Evolutionary conservation across 768 basidiomycete species (phyloP), one percentile per base, ranked within the genome.

Genomic region (Chalciporus chontae): DNA sequence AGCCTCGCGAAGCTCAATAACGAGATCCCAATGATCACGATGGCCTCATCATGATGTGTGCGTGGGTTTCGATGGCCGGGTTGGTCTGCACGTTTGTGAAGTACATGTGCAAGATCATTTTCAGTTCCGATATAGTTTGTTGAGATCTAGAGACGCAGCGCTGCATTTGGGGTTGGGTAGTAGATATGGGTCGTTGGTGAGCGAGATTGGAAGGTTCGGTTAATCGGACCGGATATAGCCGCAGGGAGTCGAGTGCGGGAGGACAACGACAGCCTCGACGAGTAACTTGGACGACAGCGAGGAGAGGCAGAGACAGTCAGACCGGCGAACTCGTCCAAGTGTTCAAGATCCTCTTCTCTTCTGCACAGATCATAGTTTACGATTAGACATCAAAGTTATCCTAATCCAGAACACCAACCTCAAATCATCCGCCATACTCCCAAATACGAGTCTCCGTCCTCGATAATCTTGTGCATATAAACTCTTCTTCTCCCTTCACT

Each of bases 401-500:
- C 62, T 48, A 59, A 63, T 63, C 40, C 63, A 63, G 62, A 60
- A 50, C 46, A 53, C 53, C 32, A 21, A 14, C 50, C 43, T 51
- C 51, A 65, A 63, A 63, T 65, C 63, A 50, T 53, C 47, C 29
- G 0, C 41, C 39, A 0, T 45, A 15, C 19, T 51, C 49, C 62
- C 62, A 61, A 54, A 62, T 64, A 36, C 34, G 34, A 36, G 34
- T n/a, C n/a, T n/a, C 54, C 40, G 57, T 50, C 55, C 54, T 53
- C 53, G 62, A 64, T 64, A 65, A 65, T 65, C 63, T 42, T 24
- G 18, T 27, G n/a, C 53, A 56, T 64, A 63, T 54, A 64, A 65
- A 27, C 45, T 38, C 50, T 24, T 40, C 10, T n/a, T 37, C 38
- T 13, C 44, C 39, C 5, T 34, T 2, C 3, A 13, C 19, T 23